A percentile compares a stretch with the other conserved stretches of the same genome.
Evolutionary conservation across 192 early-diverging fungal species (phyloP).

Genomic region (Funneliformis mosseae): DNA sequence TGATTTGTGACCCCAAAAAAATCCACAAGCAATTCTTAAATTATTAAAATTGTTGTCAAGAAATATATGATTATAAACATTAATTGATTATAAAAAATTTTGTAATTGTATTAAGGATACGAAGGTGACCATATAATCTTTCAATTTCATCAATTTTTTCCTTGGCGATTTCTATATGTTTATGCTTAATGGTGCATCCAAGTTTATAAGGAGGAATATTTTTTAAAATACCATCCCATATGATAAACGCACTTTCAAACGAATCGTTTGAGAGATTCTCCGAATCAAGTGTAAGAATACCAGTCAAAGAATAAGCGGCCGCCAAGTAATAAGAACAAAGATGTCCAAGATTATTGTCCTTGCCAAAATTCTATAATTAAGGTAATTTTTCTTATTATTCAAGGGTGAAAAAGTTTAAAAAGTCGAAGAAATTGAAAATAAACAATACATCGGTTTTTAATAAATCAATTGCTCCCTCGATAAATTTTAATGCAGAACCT

Average conservation of each 20-base stretch:
- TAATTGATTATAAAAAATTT: background rate
- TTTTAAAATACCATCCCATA: conserved; percentile 61
- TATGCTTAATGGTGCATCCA: conserved; percentile 1
- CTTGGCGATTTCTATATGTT: conserved; percentile 36
- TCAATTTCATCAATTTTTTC: conserved; percentile 52
- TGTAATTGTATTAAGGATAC: conserved; percentile 34
- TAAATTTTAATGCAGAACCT: conserved; percentile 28
- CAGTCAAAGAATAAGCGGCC: conserved; percentile 59
- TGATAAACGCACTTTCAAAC: conserved; percentile 57
- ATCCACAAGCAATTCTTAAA: conserved; percentile 56
- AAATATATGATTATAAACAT: background rate
- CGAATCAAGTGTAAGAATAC: conserved; percentile 49
- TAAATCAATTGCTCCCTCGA: conserved; percentile 44
- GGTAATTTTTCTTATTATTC: background rate
- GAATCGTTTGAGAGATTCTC: conserved; percentile 36
- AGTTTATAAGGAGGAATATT: conserved; percentile 41
- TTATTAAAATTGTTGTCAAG: background rate
- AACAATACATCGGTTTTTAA: conserved; percentile 36
- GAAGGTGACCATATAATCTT: conserved; percentile 54
- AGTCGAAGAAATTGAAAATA: background rate
- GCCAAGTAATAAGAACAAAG: conserved; percentile 61
- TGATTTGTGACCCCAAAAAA: conserved; percentile 62
- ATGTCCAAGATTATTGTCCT: conserved; percentile 43
- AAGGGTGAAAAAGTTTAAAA: background rate
- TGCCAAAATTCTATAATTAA: conserved; percentile 31